Conservation (phyloP, 768 basidiomycete genomes). For the Auriscalpium microsporum region DNA sequence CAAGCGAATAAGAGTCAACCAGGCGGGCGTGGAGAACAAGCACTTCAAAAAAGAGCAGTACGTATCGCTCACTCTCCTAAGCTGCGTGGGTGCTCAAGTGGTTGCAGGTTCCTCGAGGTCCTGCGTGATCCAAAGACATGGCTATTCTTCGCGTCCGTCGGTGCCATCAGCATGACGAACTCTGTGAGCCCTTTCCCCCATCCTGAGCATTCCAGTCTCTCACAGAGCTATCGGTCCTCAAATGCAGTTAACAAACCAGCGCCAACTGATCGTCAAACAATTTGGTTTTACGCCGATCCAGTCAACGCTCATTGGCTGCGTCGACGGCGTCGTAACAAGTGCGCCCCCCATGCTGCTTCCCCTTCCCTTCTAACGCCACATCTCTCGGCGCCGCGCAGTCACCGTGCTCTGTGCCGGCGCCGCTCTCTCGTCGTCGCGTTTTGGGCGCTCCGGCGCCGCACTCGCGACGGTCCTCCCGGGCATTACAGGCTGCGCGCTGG, state of each 20-base stretch:
- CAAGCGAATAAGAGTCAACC: slow-evolving; percentile 63
- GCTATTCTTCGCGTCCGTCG: slow-evolving; percentile 60
- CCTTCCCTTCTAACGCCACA: neutral
- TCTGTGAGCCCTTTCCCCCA: slow-evolving; percentile 35
- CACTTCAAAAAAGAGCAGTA: slow-evolving; percentile 71
- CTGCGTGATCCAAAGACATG: slow-evolving; percentile 67
- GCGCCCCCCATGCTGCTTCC: neutral
- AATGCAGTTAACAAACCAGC: slow-evolving; percentile 61
- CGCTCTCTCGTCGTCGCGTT: slow-evolving; percentile 31
- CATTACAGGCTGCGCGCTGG: slow-evolving; percentile 60
- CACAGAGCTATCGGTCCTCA: neutral
- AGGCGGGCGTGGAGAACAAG: slow-evolving; percentile 75
- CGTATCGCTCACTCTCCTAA: slow-evolving; percentile 18
- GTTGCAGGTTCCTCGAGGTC: slow-evolving; percentile 54
- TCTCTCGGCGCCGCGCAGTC: slow-evolving; percentile 21
- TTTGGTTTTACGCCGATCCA: slow-evolving; percentile 61
- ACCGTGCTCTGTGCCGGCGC: slow-evolving; percentile 48
- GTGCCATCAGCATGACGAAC: slow-evolving; percentile 54
- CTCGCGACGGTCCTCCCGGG: slow-evolving; percentile 58
- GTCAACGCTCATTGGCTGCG: slow-evolving; percentile 68
- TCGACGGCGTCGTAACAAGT: slow-evolving; percentile 70
- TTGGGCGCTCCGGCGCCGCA: slow-evolving; percentile 60
- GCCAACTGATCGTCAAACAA: slow-evolving; percentile 61
- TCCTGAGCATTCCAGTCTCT: neutral
- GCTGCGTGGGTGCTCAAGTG: neutral